Evolutionary conservation across 148 eudicot genomes (phyloP).

Genomic region (Arbutus unedo): DNA sequence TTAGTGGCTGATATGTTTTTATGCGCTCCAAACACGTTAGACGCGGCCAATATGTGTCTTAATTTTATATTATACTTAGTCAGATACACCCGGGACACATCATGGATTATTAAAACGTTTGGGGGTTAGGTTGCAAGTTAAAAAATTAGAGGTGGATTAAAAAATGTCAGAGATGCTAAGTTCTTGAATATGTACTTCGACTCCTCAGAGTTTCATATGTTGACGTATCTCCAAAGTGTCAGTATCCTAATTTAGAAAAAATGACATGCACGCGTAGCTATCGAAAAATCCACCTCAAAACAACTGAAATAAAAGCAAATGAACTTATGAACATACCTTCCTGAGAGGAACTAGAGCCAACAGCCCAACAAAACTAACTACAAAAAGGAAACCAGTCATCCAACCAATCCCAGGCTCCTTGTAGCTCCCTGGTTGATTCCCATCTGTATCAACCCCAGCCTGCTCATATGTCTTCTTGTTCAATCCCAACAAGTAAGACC

Average conservation of each 20-base stretch:
- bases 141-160: neutral
- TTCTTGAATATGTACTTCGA: neutral
- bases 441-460: constrained; percentile 68
- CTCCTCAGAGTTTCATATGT: too few species aligned
- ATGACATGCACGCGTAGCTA: neutral
- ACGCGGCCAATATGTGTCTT: neutral
- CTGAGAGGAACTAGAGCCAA: constrained; percentile 77
- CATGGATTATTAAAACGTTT: neutral
- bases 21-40: neutral
- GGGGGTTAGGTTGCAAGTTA: neutral
- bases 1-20: neutral
- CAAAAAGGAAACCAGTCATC: constrained; percentile 83
- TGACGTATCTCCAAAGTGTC: neutral
- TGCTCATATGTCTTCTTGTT: constrained; percentile 69
- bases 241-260: neutral
- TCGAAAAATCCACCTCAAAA: neutral
- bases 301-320: neutral
- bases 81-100: neutral
- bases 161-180: neutral
- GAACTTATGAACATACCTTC: constrained; percentile 41
- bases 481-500: constrained; percentile 76
- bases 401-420: constrained; percentile 69
- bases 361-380: constrained; percentile 67
- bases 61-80: neutral
- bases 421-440: constrained; percentile 59